phyloP scores from a whole-genome alignment of 306 rosid genomes.

The Cucurbita pepo region DNA sequence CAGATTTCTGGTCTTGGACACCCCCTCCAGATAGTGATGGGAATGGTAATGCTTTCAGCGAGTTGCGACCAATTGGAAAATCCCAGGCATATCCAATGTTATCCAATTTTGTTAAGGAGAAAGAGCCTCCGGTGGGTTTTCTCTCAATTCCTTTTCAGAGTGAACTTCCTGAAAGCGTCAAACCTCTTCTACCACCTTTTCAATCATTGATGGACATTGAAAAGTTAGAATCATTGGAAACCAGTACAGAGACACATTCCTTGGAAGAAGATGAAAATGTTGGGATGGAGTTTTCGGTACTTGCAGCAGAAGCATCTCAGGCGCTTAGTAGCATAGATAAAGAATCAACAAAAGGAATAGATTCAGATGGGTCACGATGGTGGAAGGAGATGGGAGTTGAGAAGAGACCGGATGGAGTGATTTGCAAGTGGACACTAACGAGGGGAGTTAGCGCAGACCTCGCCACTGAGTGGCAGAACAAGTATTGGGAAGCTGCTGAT shows the following conservation, averaged over 20 bases:
- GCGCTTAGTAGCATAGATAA: conserved; percentile 38
- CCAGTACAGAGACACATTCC: conserved; percentile 26
- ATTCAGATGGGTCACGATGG: conserved; percentile 62
- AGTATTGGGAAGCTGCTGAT: conserved; percentile 91
- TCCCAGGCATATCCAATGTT: conserved; percentile 17
- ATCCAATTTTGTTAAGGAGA: conserved; percentile 42
- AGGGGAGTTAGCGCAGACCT: conserved; percentile 79
- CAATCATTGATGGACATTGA: conserved; percentile 47
- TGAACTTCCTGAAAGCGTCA: conserved; percentile 19
- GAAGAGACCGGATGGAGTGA: conserved; percentile 70
- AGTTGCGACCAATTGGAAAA: conserved; percentile 20
- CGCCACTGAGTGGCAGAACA: conserved; percentile 75
- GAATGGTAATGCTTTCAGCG: conserved; percentile 17
- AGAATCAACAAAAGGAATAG: conserved; percentile 34
- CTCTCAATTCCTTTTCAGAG: conserved; percentile 66
- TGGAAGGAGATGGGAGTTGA: conserved; percentile 86
- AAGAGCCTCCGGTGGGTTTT: conserved; percentile 31
- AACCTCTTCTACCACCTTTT: conserved; percentile 48
- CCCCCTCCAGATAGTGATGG: conserved; percentile 39
- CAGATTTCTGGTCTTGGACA: conserved; percentile 93
- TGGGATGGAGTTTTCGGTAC: conserved; percentile 31
- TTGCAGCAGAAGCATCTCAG: conserved; percentile 58
- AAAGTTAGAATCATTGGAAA: conserved; percentile 18
- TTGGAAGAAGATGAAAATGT: conserved; percentile 36
- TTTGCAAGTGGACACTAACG: conserved; percentile 74